These are phyloP conservation scores for Allium cepa DNA, from an alignment of 106 monocot genomes.

Conservation along the genomic window DNA sequence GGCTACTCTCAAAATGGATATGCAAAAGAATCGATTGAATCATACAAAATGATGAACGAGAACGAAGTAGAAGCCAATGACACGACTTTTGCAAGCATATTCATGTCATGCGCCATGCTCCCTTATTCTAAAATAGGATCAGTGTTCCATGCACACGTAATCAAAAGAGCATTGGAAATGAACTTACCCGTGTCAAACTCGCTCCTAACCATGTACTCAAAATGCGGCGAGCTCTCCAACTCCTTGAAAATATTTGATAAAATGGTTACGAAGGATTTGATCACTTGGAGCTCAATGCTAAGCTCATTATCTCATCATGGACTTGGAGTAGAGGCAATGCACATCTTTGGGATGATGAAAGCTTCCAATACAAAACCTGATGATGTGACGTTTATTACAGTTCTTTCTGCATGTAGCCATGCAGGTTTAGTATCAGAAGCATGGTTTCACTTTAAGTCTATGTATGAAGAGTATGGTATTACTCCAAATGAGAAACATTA, in stretches of 20 bases:
- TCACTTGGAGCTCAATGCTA: constrained; percentile 38
- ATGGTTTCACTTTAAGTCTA: constrained; percentile 21
- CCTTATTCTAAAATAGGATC: constrained; percentile 21
- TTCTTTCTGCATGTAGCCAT: constrained; percentile 31
- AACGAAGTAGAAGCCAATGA: constrained; percentile 17
- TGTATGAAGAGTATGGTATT: constrained; percentile 19
- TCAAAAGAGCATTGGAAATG: constrained; percentile 22
- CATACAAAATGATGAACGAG: constrained; percentile 14
- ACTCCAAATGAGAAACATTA: constrained; percentile 27
- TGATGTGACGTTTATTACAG: constrained; percentile 18
- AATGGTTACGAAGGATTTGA: constrained; percentile 12
- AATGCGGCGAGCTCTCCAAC: constrained; percentile 16
- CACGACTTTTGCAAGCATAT: constrained; percentile 28
- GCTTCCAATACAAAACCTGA: constrained; percentile 15
- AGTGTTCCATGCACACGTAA: constrained; percentile 23
- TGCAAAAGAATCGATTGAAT: constrained; percentile 23
- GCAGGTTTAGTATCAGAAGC: constrained; percentile 38
- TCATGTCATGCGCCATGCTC: constrained; percentile 23
- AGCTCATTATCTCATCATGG: constrained; percentile 23
- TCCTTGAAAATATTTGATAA: constrained; percentile 16
- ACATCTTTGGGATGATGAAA: constrained; percentile 22
- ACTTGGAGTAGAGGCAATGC: constrained; percentile 18
- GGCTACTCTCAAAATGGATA: constrained; percentile 32
- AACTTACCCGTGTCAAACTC: constrained; percentile 25
- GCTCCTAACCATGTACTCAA: constrained; percentile 33